Percentiles rank a stretch among this genome's conserved stretches.
Conservation (phyloP, 306 rosid genomes). For the Fagus crenata region DNA sequence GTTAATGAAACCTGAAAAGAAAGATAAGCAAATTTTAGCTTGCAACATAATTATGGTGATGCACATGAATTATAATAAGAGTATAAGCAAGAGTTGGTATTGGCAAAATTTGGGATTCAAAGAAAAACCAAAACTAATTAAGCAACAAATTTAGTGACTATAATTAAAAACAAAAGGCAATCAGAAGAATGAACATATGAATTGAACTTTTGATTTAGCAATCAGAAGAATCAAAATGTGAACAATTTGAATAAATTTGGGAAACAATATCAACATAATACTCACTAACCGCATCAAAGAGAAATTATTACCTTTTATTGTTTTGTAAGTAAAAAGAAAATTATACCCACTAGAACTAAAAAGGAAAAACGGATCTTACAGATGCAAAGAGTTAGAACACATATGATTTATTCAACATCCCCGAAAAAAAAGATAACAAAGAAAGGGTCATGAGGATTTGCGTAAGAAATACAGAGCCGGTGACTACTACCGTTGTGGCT, state of each 20-base stretch:
- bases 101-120: too few species aligned
- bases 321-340: too few species aligned
- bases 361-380: slow-evolving; percentile 3
- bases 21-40: not conserved
- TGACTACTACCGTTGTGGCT: not conserved
- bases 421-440: slow-evolving; percentile 14
- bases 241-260: not conserved
- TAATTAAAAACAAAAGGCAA: too few species aligned
- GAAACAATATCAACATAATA: not conserved
- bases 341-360: too few species aligned
- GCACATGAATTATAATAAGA: too few species aligned
- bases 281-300: not conserved
- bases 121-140: too few species aligned
- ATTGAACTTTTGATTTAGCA: not conserved
- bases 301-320: not conserved
- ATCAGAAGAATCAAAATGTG: not conserved
- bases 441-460: not conserved
- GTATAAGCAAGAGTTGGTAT: too few species aligned
- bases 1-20: not conserved
- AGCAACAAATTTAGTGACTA: too few species aligned
- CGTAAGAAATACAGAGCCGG: not conserved
- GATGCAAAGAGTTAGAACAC: not conserved
- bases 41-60: too few species aligned
- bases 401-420: slow-evolving; percentile 4
- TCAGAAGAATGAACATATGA: not conserved